Evolutionary conservation across 805 yeast species (phyloP).

Genomic region (Teunomyces stri): DNA sequence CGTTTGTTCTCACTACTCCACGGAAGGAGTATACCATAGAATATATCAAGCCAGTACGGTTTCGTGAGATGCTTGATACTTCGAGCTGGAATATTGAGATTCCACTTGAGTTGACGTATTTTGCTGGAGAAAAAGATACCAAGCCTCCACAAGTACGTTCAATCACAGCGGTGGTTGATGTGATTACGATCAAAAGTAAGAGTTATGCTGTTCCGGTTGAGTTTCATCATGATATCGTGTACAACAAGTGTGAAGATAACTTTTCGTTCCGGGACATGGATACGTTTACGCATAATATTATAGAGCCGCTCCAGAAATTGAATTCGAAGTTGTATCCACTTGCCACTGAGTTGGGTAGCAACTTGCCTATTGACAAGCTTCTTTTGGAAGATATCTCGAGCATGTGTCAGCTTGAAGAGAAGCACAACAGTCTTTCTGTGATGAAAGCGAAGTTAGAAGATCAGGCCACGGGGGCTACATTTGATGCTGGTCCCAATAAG

Average conservation of each 20-base stretch:
- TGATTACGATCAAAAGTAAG: conserved; percentile 28
- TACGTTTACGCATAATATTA: conserved; percentile 21
- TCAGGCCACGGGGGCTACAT: conserved; percentile 1
- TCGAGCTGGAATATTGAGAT: conserved; percentile 23
- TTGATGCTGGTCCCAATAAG: conserved; percentile 1
- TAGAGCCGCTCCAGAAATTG: conserved; percentile 19
- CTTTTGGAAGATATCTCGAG: conserved; percentile 30
- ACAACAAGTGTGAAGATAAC: conserved; percentile 15
- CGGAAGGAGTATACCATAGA: conserved; percentile 5
- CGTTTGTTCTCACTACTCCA: conserved; percentile 8
- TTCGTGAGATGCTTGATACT: conserved; percentile 8
- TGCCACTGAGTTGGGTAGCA: conserved; percentile 19
- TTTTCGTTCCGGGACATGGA: conserved; percentile 15
- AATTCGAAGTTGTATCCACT: conserved; percentile 18
- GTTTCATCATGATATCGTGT: conserved; percentile 34
- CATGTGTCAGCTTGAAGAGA: conserved; percentile 25
- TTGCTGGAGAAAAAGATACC: conserved; percentile 8
- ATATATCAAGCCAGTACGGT: conserved; percentile 26
- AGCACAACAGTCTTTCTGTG: conserved; percentile 23
- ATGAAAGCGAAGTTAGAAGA: conserved; percentile 1
- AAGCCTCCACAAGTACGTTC: conserved; percentile 19
- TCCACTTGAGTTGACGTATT: conserved; percentile 18
- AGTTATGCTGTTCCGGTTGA: conserved; percentile 38
- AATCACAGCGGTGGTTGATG: conserved; percentile 22
- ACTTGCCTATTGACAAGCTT: conserved; percentile 26